A percentile compares a stretch with the other conserved stretches of the same genome.
These are phyloP conservation scores for Nannizziopsis arthrosporioides DNA, from an alignment of 2,329 filamentous ascomycete species.

Conservation along the genomic window DNA sequence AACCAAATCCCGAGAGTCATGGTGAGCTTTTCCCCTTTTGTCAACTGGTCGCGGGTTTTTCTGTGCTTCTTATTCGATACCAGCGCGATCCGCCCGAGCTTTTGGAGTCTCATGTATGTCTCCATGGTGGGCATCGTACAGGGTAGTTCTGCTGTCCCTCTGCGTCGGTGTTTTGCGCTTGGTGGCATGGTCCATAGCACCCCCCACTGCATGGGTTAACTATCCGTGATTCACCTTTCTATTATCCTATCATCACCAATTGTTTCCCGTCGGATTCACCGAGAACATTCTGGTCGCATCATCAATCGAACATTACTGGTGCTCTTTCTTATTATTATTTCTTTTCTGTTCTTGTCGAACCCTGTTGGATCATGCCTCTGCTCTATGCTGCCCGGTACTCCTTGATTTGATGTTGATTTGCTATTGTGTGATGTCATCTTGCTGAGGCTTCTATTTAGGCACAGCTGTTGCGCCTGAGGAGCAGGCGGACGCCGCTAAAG, in stretches of 20 bases:
- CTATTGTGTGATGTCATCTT: background rate
- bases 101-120: background rate
- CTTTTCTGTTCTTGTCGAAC: too few species aligned
- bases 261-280: too few species aligned
- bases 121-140: too few species aligned
- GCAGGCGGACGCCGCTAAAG: constrained; percentile 11
- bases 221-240: too few species aligned
- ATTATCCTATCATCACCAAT: too few species aligned
- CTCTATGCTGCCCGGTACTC: constrained; percentile 2
- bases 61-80: constrained; percentile 1
- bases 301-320: too few species aligned
- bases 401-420: background rate
- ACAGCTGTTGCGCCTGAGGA: constrained; percentile 7
- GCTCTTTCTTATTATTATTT: too few species aligned
- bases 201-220: too few species aligned
- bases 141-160: too few species aligned
- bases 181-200: too few species aligned
- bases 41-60: background rate
- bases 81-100: background rate
- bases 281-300: too few species aligned
- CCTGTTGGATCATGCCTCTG: background rate
- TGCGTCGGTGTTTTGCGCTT: too few species aligned
- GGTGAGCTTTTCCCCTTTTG: constrained; percentile 9
- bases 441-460: constrained; percentile 5
- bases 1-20: constrained; percentile 7